phyloP scores from a whole-genome alignment of 2,329 filamentous ascomycete species.

The Apiospora sp. region DNA sequence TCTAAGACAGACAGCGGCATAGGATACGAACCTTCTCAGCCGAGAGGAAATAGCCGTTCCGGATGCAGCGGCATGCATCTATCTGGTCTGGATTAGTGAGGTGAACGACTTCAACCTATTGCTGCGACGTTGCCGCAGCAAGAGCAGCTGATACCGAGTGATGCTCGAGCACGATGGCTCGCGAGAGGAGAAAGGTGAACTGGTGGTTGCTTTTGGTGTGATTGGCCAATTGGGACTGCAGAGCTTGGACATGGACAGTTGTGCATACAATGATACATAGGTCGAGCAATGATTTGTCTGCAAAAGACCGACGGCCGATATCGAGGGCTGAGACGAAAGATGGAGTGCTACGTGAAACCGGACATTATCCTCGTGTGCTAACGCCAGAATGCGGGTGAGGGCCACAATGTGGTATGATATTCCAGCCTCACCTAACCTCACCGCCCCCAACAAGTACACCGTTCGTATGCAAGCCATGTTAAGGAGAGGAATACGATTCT shows the following conservation, averaged over 20 bases:
- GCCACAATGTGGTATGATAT: not conserved
- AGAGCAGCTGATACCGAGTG: not conserved
- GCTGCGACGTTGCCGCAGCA: not conserved
- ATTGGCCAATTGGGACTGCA: not conserved
- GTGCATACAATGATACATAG: not conserved
- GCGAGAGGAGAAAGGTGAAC: not conserved
- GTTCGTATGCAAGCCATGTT: not conserved
- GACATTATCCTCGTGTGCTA: too few relatives aligned
- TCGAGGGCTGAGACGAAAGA: not conserved
- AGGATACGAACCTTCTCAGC: not conserved
- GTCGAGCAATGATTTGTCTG: not conserved
- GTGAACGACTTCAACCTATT: not conserved
- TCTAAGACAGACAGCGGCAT: not conserved
- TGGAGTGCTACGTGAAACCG: too few relatives aligned
- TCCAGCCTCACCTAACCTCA: not conserved
- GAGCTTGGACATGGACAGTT: not conserved
- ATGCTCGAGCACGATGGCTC: not conserved
- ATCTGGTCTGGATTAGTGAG: not conserved
- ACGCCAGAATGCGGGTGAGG: too few relatives aligned
- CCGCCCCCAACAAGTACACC: not conserved
- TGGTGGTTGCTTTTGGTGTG: not conserved
- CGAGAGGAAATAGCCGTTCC: not conserved
- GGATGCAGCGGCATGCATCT: constrained; percentile 2
- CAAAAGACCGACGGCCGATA: not conserved
- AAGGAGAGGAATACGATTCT: not conserved